A percentile compares a stretch with the other conserved stretches of the same genome.
Evolutionary conservation across 1,284 basidiomycete genomes (phyloP).

Genomic region (Mrakiaceae sp.): DNA sequence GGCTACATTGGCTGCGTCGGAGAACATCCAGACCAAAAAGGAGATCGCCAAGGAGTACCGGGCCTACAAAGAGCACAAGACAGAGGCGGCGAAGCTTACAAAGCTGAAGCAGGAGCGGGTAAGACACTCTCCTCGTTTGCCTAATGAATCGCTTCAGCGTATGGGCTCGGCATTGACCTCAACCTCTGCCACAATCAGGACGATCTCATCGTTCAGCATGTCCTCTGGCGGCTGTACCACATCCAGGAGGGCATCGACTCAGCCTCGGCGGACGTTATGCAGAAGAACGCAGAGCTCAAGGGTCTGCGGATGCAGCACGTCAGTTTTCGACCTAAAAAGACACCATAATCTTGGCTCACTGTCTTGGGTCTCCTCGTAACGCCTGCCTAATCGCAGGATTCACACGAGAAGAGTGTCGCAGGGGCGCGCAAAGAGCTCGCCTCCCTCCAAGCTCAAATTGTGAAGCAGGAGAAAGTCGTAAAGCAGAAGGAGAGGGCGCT

Average conservation of each 20-base stretch:
- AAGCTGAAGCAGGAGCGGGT: conserved; percentile 60
- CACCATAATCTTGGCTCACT: neutral
- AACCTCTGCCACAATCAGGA: conserved; percentile 44
- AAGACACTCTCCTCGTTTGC: conserved; percentile 22
- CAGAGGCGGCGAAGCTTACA: conserved; percentile 83
- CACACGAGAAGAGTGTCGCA: conserved; percentile 60
- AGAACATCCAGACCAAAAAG: conserved; percentile 84
- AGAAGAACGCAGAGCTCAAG: conserved; percentile 56
- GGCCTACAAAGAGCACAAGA: conserved; percentile 94
- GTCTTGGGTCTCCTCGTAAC: conserved; percentile 4
- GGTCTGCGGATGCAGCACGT: conserved; percentile 56
- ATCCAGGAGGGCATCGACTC: conserved; percentile 68
- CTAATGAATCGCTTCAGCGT: neutral
- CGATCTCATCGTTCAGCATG: conserved; percentile 62
- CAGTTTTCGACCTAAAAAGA: conserved; percentile 13
- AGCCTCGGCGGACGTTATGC: conserved; percentile 57
- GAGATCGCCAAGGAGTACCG: conserved; percentile 92
- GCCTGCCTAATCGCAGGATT: conserved; percentile 27
- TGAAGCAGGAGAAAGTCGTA: conserved; percentile 61
- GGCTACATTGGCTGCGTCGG: conserved; percentile 84
- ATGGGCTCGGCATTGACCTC: neutral
- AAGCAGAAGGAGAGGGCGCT: conserved; percentile 71
- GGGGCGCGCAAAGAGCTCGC: conserved; percentile 67
- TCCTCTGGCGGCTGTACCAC: conserved; percentile 83
- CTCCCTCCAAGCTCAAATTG: conserved; percentile 56